A percentile compares a stretch with the other conserved stretches of the same genome.
Conservation (phyloP, 108 stramenopile genomes). For the Pseudonitzschia multiseries region DNA sequence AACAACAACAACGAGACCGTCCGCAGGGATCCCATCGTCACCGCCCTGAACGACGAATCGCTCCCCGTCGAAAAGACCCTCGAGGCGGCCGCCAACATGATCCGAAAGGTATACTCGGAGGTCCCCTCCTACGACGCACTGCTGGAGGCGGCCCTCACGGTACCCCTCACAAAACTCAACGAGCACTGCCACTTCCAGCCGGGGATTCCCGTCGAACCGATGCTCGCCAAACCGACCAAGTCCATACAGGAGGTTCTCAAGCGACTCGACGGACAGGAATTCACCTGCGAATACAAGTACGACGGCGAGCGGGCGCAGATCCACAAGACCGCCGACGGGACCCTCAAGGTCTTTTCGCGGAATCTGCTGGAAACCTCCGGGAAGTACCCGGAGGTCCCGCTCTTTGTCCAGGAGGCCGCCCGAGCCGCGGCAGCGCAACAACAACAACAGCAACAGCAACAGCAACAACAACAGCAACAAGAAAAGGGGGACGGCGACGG, state of each 20-base stretch:
- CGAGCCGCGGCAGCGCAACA: not conserved
- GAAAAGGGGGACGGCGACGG: not conserved
- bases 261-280: constrained; percentile 82
- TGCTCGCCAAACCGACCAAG: constrained; percentile 99
- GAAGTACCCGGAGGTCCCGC: constrained; percentile 96
- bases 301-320: constrained; percentile 99
- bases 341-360: constrained; percentile 90
- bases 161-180: constrained; percentile 77
- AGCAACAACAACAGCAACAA: not conserved
- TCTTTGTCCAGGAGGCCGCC: constrained; percentile 81
- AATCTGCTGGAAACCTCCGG: constrained; percentile 90
- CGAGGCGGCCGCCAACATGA: constrained; percentile 84
- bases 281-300: constrained; percentile 99
- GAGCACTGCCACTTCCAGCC: constrained; percentile 80
- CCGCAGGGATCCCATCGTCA: constrained; percentile 32
- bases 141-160: constrained; percentile 76
- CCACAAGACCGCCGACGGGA: constrained; percentile 87
- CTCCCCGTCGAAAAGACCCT: constrained; percentile 67
- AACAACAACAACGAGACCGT: not conserved
- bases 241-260: constrained; percentile 93
- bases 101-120: constrained; percentile 97
- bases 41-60: constrained; percentile 27
- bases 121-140: constrained; percentile 90
- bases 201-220: constrained; percentile 97
- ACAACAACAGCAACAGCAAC: not conserved